These are phyloP conservation scores for Pleurotus giganteus DNA, from an alignment of 768 basidiomycete species.

Conservation along the genomic window DNA sequence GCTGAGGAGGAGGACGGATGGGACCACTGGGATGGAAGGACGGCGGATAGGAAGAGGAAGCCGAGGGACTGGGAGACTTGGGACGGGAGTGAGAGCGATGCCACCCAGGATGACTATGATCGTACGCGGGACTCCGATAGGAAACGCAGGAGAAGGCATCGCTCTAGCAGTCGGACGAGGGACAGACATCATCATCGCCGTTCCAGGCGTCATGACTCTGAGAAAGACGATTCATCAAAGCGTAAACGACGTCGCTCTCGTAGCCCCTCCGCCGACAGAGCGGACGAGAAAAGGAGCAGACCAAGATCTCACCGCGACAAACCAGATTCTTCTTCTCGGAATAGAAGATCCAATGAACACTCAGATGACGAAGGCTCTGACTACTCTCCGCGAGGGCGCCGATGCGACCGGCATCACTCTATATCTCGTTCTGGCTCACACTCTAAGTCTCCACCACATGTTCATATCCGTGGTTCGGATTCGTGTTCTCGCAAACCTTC, in stretches of 20 bases:
- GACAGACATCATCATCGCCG: constrained; percentile 16
- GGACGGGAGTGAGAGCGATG: constrained; percentile 29
- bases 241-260: constrained; percentile 23
- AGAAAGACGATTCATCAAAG: constrained; percentile 22
- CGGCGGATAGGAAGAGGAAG: constrained; percentile 44
- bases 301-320: background rate
- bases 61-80: constrained; percentile 49
- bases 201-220: constrained; percentile 13
- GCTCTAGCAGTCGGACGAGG: constrained; percentile 21
- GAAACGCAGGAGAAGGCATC: constrained; percentile 22
- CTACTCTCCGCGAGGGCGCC: background rate
- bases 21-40: constrained; percentile 57
- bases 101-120: constrained; percentile 32
- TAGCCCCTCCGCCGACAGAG: constrained; percentile 17
- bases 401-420: background rate
- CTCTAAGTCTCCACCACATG: background rate
- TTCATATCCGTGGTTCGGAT: constrained; percentile 6
- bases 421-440: background rate
- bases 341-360: background rate
- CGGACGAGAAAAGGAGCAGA: background rate
- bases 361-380: background rate
- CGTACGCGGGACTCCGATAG: constrained; percentile 21
- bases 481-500: constrained; percentile 4
- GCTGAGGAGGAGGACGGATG: constrained; percentile 35
- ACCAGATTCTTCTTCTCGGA: background rate